phyloP scores from a whole-genome alignment of 805 yeast genomes.

The Metschnikowia lunata region DNA sequence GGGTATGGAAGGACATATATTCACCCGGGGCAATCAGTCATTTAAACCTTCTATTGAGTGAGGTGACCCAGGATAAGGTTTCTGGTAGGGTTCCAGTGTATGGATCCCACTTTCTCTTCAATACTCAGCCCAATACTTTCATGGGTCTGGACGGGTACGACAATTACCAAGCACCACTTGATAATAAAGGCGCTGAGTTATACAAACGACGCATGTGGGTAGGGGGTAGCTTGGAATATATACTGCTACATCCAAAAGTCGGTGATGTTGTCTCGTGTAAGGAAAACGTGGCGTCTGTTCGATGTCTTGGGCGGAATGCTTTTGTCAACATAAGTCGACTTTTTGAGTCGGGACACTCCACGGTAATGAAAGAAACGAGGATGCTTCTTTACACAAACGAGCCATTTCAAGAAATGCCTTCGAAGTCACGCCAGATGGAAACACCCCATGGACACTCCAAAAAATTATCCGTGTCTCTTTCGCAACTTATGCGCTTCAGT shows the following conservation, averaged over 20 bases:
- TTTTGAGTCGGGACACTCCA: constrained; percentile 28
- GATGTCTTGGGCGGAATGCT: constrained; percentile 31
- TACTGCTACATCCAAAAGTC: constrained; percentile 27
- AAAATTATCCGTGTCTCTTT: constrained; percentile 29
- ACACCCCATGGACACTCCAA: neutral
- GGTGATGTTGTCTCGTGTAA: constrained; percentile 40
- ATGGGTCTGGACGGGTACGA: constrained; percentile 78
- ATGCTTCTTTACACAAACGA: constrained; percentile 58
- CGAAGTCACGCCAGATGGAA: neutral
- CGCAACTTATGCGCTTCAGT: constrained; percentile 58
- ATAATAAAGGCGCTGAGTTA: constrained; percentile 17
- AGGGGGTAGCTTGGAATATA: constrained; percentile 53
- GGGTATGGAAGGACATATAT: constrained; percentile 15
- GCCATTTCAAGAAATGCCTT: constrained; percentile 11
- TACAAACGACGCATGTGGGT: constrained; percentile 75
- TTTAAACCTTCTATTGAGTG: constrained; percentile 7
- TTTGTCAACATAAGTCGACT: constrained; percentile 56
- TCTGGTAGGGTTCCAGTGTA: constrained; percentile 1
- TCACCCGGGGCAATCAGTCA: constrained; percentile 8
- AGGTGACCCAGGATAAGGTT: constrained; percentile 1
- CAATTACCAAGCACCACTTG: constrained; percentile 63
- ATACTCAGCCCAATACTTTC: constrained; percentile 50
- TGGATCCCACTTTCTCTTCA: constrained; percentile 67
- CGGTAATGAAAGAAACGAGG: constrained; percentile 48
- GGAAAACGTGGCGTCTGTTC: constrained; percentile 48